Base-by-base conservation (phyloP, 2,329 filamentous ascomycete species). In the Pestalotiopsis fici region DNA sequence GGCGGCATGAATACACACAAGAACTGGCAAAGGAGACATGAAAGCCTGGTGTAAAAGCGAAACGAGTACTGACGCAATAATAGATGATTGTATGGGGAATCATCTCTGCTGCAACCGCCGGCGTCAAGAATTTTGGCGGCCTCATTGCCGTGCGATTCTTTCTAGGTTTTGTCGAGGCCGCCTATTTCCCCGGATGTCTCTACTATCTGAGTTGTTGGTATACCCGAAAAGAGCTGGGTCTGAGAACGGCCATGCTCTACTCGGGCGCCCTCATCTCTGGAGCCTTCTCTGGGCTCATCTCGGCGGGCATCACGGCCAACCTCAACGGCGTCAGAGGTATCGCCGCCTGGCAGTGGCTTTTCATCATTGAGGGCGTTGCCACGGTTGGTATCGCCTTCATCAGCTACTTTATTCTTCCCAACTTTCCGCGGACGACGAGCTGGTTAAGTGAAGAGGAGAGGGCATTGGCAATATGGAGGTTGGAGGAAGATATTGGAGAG, bases 131-230 rank as follows among this genome's bases (percentile, higher is more conserved):
- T 35, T 77, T 77, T 18, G 73, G 73, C 15, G 79, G 79, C 2
- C 74, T 83, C n/a, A 71, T 81, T 13, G 78, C 78, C 2, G 77
- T 81, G 35, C 79, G 81, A 4, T 83, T 83, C 74, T 81, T 82
- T 66, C 71, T 83, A 1, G 82, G 82, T 66, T 80, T 83, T 15
- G 76, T 83, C 25, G 81, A 83, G 69, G 82, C 81, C 2, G 79
- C 80, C 35, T 83, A 81, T 68, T 83, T 82, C 69, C 87, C 87
- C 1, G 87, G 87, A 11, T 88, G 88, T 71, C 78, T 91, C 3
- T 92, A 89, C 79, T 91, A 88, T 71, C 82, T 92, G 47, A 83
- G 80, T 67, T 85, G 82, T 65, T 93, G 91, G 90, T 93, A 93
- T 72, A 93, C 89, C 0, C 85, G 90, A 57, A 88, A 88, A 69